phyloP scores from a whole-genome alignment of 495 filamentous ascomycete species.

The Podospora anserina region DNA sequence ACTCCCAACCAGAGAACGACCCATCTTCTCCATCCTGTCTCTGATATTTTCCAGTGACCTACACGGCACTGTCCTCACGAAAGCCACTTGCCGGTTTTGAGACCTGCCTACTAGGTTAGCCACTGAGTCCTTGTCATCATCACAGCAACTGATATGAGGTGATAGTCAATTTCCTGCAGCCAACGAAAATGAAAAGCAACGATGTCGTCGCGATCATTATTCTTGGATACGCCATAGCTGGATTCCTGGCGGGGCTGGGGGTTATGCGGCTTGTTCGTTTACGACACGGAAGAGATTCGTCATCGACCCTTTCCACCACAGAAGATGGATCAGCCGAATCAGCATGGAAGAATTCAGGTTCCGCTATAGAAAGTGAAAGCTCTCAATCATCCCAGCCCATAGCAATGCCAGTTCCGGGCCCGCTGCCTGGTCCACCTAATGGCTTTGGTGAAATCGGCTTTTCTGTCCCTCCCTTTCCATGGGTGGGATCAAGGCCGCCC shows the following conservation, averaged over 20 bases:
- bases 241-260: not conserved
- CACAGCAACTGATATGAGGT: not conserved
- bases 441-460: not conserved
- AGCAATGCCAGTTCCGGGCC: constrained; percentile 1
- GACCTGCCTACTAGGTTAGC: no score
- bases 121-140: no score
- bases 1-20: not conserved
- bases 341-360: not conserved
- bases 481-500: not conserved
- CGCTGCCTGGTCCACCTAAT: not conserved
- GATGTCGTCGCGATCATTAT: constrained; percentile 16
- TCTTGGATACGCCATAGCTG: constrained; percentile 11
- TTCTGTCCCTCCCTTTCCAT: not conserved
- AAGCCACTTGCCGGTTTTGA: no score
- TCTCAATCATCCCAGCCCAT: not conserved
- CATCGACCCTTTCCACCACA: not conserved
- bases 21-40: no score
- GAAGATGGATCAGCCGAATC: not conserved
- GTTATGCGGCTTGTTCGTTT: constrained; percentile 9
- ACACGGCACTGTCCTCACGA: no score
- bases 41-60: no score
- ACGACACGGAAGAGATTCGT: not conserved
- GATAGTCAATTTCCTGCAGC: not conserved
- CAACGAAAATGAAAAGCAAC: constrained; percentile 15
- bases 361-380: not conserved